Percentiles rank a stretch among this genome's conserved stretches.
Evolutionary conservation across 2,329 filamentous ascomycete genomes (phyloP).

Genomic region (Ophiostoma triangulosporum): DNA sequence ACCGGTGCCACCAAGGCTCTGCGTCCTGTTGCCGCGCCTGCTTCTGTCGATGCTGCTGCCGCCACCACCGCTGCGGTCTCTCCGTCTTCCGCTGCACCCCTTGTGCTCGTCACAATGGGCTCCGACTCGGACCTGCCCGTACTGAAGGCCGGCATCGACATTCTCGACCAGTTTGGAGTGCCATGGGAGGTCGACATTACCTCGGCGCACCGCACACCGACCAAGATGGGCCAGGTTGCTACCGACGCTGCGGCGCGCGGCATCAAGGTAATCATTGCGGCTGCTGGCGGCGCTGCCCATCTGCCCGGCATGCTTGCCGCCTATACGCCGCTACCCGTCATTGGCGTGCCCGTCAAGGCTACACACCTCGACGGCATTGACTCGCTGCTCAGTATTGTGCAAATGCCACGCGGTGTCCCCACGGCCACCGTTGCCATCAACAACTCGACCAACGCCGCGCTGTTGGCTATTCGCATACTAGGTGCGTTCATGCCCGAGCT

Average conservation of each 20-base stretch:
- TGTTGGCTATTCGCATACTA: slow-evolving; percentile 13
- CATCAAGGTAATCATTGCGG: slow-evolving; percentile 62
- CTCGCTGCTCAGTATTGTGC: slow-evolving; percentile 58
- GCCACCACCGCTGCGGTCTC: slow-evolving; percentile 4
- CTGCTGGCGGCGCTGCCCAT: slow-evolving; percentile 60
- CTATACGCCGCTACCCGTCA: slow-evolving; percentile 58
- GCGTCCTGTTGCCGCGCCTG: slow-evolving; percentile 18
- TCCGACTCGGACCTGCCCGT: slow-evolving; percentile 65
- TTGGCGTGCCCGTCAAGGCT: slow-evolving; percentile 65
- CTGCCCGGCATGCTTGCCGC: slow-evolving; percentile 64
- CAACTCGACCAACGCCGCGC: slow-evolving; percentile 58
- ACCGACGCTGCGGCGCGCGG: slow-evolving; percentile 48
- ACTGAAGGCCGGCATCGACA: slow-evolving; percentile 50
- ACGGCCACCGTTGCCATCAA: slow-evolving; percentile 68
- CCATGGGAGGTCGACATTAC: slow-evolving; percentile 63
- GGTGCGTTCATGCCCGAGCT: slow-evolving; percentile 32
- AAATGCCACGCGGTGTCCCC: slow-evolving; percentile 47
- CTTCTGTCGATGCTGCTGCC: not conserved
- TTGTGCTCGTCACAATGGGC: slow-evolving; percentile 72
- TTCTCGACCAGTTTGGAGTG: slow-evolving; percentile 57
- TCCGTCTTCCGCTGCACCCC: slow-evolving; percentile 26
- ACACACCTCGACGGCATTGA: slow-evolving; percentile 60
- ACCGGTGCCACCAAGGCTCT: slow-evolving; percentile 25
- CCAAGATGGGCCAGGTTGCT: slow-evolving; percentile 55
- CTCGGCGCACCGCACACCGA: slow-evolving; percentile 63